These are phyloP conservation scores for Fusarium sp. DNA, from an alignment of 2,329 filamentous ascomycete species.

Conservation along the genomic window DNA sequence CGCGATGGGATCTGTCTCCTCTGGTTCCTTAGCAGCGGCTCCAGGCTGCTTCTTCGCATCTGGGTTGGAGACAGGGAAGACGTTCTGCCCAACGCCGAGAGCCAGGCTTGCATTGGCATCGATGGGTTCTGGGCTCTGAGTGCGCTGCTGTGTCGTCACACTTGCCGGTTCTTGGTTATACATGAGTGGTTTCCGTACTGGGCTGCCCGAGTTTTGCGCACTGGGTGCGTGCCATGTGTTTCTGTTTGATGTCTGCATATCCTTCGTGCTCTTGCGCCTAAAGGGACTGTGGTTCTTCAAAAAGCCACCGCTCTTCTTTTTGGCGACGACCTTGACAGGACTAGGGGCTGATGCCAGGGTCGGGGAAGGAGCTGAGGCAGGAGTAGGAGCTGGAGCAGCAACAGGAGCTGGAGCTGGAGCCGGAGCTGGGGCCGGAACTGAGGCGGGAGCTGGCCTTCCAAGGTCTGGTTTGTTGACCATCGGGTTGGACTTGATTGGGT, in stretches of 20 bases:
- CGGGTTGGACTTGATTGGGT: constrained; percentile 1
- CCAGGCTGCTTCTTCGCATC: constrained; percentile 64
- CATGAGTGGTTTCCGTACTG: constrained; percentile 54
- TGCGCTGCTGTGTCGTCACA: constrained; percentile 55
- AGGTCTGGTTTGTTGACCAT: neutral
- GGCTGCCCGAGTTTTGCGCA: constrained; percentile 43
- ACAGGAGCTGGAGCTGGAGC: neutral
- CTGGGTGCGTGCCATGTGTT: constrained; percentile 69
- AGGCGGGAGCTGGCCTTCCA: neutral
- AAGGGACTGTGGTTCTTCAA: constrained; percentile 96
- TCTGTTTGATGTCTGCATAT: constrained; percentile 62
- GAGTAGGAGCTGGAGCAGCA: neutral
- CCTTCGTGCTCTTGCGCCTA: constrained; percentile 89
- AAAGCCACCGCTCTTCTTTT: constrained; percentile 85
- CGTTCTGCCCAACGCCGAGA: constrained; percentile 93
- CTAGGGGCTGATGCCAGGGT: constrained; percentile 42
- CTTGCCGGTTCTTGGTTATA: constrained; percentile 54
- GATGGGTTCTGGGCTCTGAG: constrained; percentile 82
- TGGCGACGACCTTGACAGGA: constrained; percentile 75
- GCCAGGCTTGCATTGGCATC: constrained; percentile 94
- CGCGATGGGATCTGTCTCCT: constrained; percentile 88
- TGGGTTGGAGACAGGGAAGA: constrained; percentile 89
- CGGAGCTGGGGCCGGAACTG: neutral
- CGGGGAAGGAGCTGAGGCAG: neutral
- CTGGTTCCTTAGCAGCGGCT: constrained; percentile 54